Base-by-base conservation (phyloP, 2,329 filamentous ascomycete genomes). In the Myriosclerotinia duriaeana region DNA sequence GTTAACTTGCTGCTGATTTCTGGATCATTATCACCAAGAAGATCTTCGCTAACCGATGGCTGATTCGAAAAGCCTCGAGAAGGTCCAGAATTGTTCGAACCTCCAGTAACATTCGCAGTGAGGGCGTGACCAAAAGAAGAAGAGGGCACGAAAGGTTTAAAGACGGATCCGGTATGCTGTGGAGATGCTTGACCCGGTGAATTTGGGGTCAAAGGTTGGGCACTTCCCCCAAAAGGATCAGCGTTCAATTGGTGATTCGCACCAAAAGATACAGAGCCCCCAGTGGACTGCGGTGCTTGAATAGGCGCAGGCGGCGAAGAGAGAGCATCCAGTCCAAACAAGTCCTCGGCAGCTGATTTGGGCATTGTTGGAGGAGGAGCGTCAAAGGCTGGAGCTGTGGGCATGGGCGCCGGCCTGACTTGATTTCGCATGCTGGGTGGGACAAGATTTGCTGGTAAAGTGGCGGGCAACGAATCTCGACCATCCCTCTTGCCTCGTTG, bases 141-240 rank as follows among this genome's bases (percentile, higher is more conserved):
- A 0, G 92, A 93, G 0, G 95, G 95, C 54, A 95, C 80, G 78
- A 99, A 99, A 1, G 93, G 92, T 79, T 93, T 96, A 80, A 97
- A 97, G 0, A 75, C 56, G 36, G 67, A 73, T 46, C 22, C 80
- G 76, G 71, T 79, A 26, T 72, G 61, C 64, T 72, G 71, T 42
- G 68, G 68, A 59, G 72, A 66, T 56, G 70, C 65, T 20, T 73
- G 71, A 53, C 66, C 67, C 46, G 75, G 74, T 42, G 74, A 76
- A 15, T 67, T 69, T 38, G 74, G 73, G 12, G 72, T 69, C 42
- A 74, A 66, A 7, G 74, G 70, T 52, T 68, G 65, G 53, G 22
- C 14, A 42, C 69, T 74, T 87, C 79, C 22, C 78, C 77, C 59
- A 79, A 76, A 61, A 77, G 80, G 72, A 77, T 81, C 65, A 78